Percentiles rank a stretch among this genome's conserved stretches.
phyloP scores from a whole-genome alignment of 2,329 filamentous ascomycete species.

The Fusarium luffae region DNA sequence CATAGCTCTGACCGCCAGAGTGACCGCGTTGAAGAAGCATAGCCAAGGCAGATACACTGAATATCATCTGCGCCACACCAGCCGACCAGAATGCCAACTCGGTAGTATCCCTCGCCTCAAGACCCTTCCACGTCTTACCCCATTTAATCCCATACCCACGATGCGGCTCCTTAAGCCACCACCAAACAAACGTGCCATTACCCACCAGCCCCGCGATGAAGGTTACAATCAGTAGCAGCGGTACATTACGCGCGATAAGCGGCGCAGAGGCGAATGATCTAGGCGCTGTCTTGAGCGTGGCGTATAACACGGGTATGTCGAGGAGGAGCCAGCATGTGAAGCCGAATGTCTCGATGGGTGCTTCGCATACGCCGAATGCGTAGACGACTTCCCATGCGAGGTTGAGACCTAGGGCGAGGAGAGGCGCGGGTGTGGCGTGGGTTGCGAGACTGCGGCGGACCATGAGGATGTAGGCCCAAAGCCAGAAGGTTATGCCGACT shows the following conservation, averaged over 20 bases:
- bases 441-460: conserved; percentile 56
- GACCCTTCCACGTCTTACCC: conserved; percentile 57
- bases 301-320: conserved; percentile 60
- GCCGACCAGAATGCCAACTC: conserved; percentile 63
- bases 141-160: conserved; percentile 56
- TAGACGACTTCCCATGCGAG: conserved; percentile 65
- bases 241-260: conserved; percentile 55
- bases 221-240: conserved; percentile 50
- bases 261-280: conserved; percentile 57
- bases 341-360: conserved; percentile 55
- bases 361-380: conserved; percentile 59
- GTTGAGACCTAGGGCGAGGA: conserved; percentile 61
- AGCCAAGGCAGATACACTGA: conserved; percentile 54
- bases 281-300: conserved; percentile 56
- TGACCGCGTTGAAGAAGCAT: conserved; percentile 60
- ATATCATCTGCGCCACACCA: conserved; percentile 55
- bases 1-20: conserved; percentile 60
- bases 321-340: conserved; percentile 62
- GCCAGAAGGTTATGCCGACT: conserved; percentile 55
- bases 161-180: conserved; percentile 59
- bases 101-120: conserved; percentile 58
- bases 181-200: conserved; percentile 57
- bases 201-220: conserved; percentile 52
- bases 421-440: conserved; percentile 61
- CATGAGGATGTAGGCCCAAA: conserved; percentile 60